Percentiles rank a stretch among this genome's conserved stretches.
Evolutionary conservation across 768 basidiomycete genomes (phyloP).

Genomic region (Kwoniella pini): DNA sequence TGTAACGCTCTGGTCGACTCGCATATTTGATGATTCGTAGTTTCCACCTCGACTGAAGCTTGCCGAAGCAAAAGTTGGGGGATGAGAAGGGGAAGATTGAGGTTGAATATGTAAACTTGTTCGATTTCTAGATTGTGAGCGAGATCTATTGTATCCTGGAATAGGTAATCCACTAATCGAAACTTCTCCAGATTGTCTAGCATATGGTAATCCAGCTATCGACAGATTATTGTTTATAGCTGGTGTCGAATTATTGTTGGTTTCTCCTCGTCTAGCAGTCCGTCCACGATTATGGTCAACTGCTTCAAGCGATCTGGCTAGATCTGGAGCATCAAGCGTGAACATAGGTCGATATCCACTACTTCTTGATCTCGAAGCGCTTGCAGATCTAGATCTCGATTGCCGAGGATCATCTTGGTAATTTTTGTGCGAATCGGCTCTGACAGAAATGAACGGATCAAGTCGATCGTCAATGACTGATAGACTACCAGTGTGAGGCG

Average conservation of each 20-base stretch:
- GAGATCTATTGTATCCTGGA: slow-evolving; percentile 12
- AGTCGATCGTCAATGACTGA: not conserved
- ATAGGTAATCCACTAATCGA: slow-evolving; percentile 12
- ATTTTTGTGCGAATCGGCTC: not conserved
- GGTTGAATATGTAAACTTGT: slow-evolving; percentile 4
- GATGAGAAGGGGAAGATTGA: slow-evolving; percentile 11
- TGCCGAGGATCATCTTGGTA: not conserved
- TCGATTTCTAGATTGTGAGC: slow-evolving; percentile 10
- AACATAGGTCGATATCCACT: slow-evolving; percentile 24
- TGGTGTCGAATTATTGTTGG: not conserved
- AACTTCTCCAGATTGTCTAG: slow-evolving; percentile 9
- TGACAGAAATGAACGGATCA: slow-evolving; percentile 7
- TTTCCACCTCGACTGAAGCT: too few relatives aligned
- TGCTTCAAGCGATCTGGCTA: slow-evolving; percentile 10
- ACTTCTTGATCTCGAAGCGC: slow-evolving; percentile 21
- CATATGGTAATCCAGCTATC: slow-evolving; percentile 12
- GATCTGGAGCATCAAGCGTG: slow-evolving; percentile 20
- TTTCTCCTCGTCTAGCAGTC: slow-evolving; percentile 7
- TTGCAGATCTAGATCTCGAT: slow-evolving; percentile 29
- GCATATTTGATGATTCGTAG: too few relatives aligned
- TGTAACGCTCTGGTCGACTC: not conserved
- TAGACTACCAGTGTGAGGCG: too few relatives aligned
- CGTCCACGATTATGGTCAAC: slow-evolving; percentile 8
- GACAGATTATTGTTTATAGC: not conserved
- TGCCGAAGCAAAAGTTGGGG: not conserved